Evolutionary conservation across 2,329 filamentous ascomycete genomes (phyloP), one percentile per base, ranked within the genome.

Genomic region (Penicillium hordei): DNA sequence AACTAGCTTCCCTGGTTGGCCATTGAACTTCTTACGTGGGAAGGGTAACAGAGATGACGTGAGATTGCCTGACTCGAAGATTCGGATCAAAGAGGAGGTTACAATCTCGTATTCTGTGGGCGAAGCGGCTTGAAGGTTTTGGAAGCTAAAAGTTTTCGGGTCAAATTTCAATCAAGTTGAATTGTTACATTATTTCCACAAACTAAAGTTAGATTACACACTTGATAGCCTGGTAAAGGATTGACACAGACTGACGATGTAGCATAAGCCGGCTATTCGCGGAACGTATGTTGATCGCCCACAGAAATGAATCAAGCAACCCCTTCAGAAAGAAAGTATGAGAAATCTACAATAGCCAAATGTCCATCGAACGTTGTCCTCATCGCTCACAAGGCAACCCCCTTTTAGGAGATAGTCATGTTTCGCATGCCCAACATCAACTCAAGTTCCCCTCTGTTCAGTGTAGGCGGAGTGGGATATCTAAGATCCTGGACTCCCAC

Each of bases 1-100:
- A 42, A 55, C 51, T 4, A 52, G 19, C 33, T 57, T 57, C 42
- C 54, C 54, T n/a, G 42, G 48, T 9, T 57, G 54, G 54, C 54
- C 54, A 33, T 39, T 52, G 25, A n/a, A 39, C 27, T 40, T 52
- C 21, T 40, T 52, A 23, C 40, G 34, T n/a, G 42, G 34, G 5
- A 45, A 52, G 17, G 34, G 34, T 7, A 42, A 29, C 15, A 52
- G 27, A 19, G 27, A 48, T 13, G 6, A 34, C 19, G 23, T 36
- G 15, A 12, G 13, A 10, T 27, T 23, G 8, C 17, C 40, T 4
- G 17, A 15, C 12, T 27, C 53, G 3, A 45, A 21, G 12, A 57
- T 57, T 8, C 43, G 10, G 17, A 25, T 57, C 10, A 48, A 57
- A 36, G 43, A 57, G 3, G 43, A 53, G 42, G 21, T 54, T 12